Percentiles rank a stretch among this genome's conserved stretches.
These are phyloP conservation scores for Hanseniaspora uvarum DNA, from an alignment of 1,139 yeast species.

Conservation along the genomic window DNA sequence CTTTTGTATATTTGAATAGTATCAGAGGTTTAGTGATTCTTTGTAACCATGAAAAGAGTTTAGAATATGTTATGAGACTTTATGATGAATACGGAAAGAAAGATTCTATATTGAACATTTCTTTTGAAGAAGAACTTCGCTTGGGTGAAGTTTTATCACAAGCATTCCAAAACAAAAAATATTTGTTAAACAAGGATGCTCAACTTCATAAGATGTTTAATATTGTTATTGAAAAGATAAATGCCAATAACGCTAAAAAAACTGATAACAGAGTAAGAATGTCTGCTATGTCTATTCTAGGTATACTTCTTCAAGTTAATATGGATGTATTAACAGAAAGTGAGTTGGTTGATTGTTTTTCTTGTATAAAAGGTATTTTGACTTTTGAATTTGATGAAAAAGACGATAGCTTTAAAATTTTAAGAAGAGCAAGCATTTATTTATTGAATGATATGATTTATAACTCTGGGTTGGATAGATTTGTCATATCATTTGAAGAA, in stretches of 20 bases:
- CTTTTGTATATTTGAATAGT: conserved; percentile 73
- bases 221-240: conserved; percentile 27
- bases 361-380: conserved; percentile 66
- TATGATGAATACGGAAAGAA: conserved; percentile 33
- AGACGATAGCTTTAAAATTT: conserved; percentile 38
- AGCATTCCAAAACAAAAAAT: conserved; percentile 36
- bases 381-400: conserved; percentile 40
- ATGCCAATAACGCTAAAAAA: conserved; percentile 23
- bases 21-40: conserved; percentile 66
- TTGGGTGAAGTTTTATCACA: conserved; percentile 72
- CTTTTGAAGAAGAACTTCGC: conserved; percentile 56
- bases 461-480: conserved; percentile 37
- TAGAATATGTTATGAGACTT: conserved; percentile 36
- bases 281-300: conserved; percentile 78
- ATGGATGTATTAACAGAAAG: conserved; percentile 42
- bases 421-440: conserved; percentile 69
- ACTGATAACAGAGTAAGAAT: conserved; percentile 57
- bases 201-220: conserved; percentile 33
- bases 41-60: conserved; percentile 38
- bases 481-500: conserved; percentile 38
- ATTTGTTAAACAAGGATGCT: conserved; percentile 40
- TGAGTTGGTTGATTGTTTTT: conserved; percentile 49
- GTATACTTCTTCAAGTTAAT: conserved; percentile 51
- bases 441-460: conserved; percentile 54
- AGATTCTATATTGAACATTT: conserved; percentile 19